phyloP scores from a whole-genome alignment of 306 rosid species.

The Lablab purpureus region DNA sequence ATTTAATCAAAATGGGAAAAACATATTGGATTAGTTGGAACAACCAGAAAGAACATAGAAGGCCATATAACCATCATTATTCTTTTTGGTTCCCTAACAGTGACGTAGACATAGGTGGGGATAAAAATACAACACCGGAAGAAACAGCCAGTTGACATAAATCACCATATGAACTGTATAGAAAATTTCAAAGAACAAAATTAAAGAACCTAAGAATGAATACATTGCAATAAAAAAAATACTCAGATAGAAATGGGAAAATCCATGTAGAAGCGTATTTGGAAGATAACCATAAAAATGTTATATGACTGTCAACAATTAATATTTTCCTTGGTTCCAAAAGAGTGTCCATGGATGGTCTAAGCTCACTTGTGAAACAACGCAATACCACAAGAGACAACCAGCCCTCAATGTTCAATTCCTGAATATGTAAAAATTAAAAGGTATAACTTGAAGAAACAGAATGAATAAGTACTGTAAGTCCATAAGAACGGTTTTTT shows the following conservation, averaged over 20 bases:
- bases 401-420: slow-evolving; percentile 14
- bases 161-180: slow-evolving; percentile 16
- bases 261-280: slow-evolving; percentile 8
- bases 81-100: not conserved
- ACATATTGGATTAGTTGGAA: not conserved
- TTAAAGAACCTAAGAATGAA: slow-evolving; percentile 10
- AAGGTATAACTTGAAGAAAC: slow-evolving; percentile 34
- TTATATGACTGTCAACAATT: not conserved
- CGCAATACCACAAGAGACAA: slow-evolving; percentile 9
- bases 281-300: slow-evolving; percentile 36
- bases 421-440: not conserved
- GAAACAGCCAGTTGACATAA: not conserved
- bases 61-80: not conserved
- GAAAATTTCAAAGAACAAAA: not conserved
- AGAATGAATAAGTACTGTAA: not conserved
- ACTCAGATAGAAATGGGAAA: slow-evolving; percentile 11
- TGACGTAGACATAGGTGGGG: slow-evolving; percentile 10
- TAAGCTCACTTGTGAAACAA: slow-evolving; percentile 29
- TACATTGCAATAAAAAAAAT: not conserved
- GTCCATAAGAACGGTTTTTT: not conserved
- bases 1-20: slow-evolving; percentile 18
- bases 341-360: slow-evolving; percentile 1
- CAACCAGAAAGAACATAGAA: slow-evolving; percentile 13
- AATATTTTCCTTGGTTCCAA: slow-evolving; percentile 17
- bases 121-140: not conserved